phyloP scores from a whole-genome alignment of 352 stramenopile species.

The Globisporangium lucens region DNA sequence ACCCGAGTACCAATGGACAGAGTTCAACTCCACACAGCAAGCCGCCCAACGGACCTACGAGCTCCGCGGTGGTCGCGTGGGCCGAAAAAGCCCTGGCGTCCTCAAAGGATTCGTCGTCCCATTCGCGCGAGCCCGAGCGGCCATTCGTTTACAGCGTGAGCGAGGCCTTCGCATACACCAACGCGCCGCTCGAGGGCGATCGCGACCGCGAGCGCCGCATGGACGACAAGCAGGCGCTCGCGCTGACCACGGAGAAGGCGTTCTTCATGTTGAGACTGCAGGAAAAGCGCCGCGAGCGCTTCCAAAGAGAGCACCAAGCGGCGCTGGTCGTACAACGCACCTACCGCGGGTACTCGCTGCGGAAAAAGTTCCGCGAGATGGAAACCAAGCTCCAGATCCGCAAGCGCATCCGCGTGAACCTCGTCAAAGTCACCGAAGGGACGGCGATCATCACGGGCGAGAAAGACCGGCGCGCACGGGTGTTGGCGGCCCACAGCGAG shows the following conservation, averaged over 20 bases:
- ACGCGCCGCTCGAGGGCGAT: slow-evolving; percentile 25
- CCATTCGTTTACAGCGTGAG: slow-evolving; percentile 3
- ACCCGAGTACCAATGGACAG: background rate
- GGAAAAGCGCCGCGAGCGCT: slow-evolving; percentile 27
- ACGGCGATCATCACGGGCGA: slow-evolving; percentile 63
- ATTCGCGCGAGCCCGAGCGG: slow-evolving; percentile 19
- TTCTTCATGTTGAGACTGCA: slow-evolving; percentile 50
- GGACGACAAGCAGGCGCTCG: slow-evolving; percentile 27
- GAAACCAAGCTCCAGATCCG: slow-evolving; percentile 53
- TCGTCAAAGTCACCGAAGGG: slow-evolving; percentile 59
- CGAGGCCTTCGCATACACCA: slow-evolving; percentile 11
- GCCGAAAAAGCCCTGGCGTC: slow-evolving; percentile 3
- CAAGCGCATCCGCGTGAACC: slow-evolving; percentile 56
- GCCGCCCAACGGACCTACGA: background rate
- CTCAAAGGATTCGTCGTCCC: slow-evolving; percentile 2
- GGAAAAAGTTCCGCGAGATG: slow-evolving; percentile 42
- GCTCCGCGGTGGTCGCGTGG: background rate
- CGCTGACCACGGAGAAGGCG: slow-evolving; percentile 34
- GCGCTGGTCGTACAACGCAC: slow-evolving; percentile 54
- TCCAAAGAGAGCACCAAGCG: slow-evolving; percentile 35
- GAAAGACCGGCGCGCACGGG: slow-evolving; percentile 38
- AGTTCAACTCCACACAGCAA: background rate
- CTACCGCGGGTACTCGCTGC: slow-evolving; percentile 48
- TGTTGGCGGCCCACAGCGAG: slow-evolving; percentile 20
- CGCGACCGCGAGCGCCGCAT: slow-evolving; percentile 15